These are phyloP conservation scores for Aspergillus steynii DNA, from an alignment of 495 filamentous ascomycete genomes.

Conservation along the genomic window DNA sequence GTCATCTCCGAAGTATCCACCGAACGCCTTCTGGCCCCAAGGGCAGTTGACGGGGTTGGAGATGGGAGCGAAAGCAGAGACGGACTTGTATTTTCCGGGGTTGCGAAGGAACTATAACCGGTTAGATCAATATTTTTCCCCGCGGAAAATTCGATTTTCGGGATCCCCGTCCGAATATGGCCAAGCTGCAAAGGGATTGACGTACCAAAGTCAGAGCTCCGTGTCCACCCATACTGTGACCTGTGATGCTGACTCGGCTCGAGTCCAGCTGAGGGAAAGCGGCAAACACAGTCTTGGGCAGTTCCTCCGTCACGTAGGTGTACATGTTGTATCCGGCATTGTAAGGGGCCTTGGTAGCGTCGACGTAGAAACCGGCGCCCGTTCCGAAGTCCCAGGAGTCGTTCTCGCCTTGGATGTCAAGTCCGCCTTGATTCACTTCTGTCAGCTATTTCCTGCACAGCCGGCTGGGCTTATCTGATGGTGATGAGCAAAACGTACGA, in stretches of 20 bases:
- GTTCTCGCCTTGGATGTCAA: conserved; percentile 76
- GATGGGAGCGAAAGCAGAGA: conserved; percentile 91
- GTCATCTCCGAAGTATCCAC: conserved; percentile 80
- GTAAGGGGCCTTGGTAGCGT: conserved; percentile 79
- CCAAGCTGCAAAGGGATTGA: conserved; percentile 13
- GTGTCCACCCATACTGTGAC: conserved; percentile 96
- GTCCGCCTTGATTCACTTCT: conserved; percentile 52
- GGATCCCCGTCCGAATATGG: conserved; percentile 5
- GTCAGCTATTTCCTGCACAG: neutral
- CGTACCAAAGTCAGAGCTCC: conserved; percentile 81
- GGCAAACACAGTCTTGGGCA: conserved; percentile 72
- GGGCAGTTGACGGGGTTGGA: conserved; percentile 80
- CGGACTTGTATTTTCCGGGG: conserved; percentile 82
- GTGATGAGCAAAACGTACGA: conserved; percentile 46
- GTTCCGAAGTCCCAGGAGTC: conserved; percentile 87
- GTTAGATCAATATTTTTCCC: conserved; percentile 4
- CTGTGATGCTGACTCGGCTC: conserved; percentile 73
- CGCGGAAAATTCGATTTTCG: neutral
- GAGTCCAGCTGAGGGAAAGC: conserved; percentile 67
- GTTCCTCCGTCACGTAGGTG: conserved; percentile 79
- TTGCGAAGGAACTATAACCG: conserved; percentile 72
- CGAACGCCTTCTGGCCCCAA: conserved; percentile 96
- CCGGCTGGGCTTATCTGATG: neutral
- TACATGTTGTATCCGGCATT: conserved; percentile 84
- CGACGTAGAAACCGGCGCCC: conserved; percentile 92